Percentiles rank a stretch among this genome's conserved stretches.
Evolutionary conservation across 1,284 basidiomycete species (phyloP).

Genomic region (Trichosporon sp.): DNA sequence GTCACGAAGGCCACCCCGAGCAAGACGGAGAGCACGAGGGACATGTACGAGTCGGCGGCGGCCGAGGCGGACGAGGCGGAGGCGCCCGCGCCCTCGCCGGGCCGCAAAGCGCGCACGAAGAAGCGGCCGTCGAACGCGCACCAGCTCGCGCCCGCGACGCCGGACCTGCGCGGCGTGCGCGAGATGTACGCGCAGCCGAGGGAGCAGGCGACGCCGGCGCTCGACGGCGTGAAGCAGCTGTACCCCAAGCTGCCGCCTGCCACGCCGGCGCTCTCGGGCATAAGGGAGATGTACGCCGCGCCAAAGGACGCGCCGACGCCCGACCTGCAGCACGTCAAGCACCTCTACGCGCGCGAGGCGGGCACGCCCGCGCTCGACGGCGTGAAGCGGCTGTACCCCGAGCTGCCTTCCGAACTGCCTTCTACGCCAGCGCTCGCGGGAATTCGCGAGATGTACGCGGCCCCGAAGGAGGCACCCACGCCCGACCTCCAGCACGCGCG

Average conservation of each 20-base stretch:
- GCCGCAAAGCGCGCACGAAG: neutral
- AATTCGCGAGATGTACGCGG: constrained; percentile 7
- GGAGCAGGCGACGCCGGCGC: constrained; percentile 23
- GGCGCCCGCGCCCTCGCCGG: neutral
- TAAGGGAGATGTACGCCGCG: neutral
- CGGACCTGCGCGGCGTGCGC: constrained; percentile 8
- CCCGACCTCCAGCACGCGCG: constrained; percentile 26
- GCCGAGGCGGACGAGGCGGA: constrained; percentile 1
- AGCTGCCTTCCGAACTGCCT: neutral
- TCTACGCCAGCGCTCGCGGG: constrained; percentile 6
- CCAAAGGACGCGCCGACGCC: constrained; percentile 17
- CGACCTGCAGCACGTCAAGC: constrained; percentile 19
- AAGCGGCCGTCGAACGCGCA: neutral
- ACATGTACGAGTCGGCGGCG: neutral
- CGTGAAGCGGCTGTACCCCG: constrained; percentile 1
- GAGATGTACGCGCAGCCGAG: constrained; percentile 6
- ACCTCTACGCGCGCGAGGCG: constrained; percentile 19
- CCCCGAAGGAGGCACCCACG: constrained; percentile 12
- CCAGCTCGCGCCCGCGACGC: neutral
- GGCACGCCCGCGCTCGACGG: neutral
- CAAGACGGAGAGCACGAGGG: neutral
- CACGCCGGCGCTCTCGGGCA: neutral
- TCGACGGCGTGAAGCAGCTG: constrained; percentile 29
- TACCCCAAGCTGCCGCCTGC: constrained; percentile 11
- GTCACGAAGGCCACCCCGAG: neutral